These are phyloP conservation scores for Pezicula rhizophila DNA, from an alignment of 2,329 filamentous ascomycete genomes.

Conservation along the genomic window DNA sequence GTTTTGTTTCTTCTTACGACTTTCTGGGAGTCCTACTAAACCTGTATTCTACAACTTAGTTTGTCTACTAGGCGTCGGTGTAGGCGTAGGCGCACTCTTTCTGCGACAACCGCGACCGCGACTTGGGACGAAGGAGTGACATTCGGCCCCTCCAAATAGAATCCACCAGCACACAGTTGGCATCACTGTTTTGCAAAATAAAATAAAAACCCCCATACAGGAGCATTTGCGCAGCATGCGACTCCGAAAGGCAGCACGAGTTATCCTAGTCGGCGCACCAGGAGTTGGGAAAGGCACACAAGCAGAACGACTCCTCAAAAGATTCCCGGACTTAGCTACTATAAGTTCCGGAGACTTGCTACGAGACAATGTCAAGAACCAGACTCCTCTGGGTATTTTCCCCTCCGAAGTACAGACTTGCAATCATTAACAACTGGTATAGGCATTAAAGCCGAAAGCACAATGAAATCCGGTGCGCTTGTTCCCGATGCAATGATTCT, in stretches of 20 bases:
- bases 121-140: neutral
- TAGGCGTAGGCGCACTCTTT: slow-evolving; percentile 10
- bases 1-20: slow-evolving; percentile 13
- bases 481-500: slow-evolving; percentile 90
- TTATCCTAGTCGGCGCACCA: slow-evolving; percentile 94
- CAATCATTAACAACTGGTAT: slow-evolving; percentile 6
- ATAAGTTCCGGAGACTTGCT: slow-evolving; percentile 93
- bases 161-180: too few relatives aligned
- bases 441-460: slow-evolving; percentile 87
- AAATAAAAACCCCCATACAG: slow-evolving; percentile 1
- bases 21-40: slow-evolving; percentile 6
- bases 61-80: slow-evolving; percentile 14
- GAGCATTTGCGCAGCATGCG: slow-evolving; percentile 44
- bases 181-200: neutral
- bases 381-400: slow-evolving; percentile 70
- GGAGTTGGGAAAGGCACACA: slow-evolving; percentile 91
- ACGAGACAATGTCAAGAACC: slow-evolving; percentile 83
- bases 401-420: neutral
- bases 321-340: slow-evolving; percentile 82
- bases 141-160: neutral
- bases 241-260: slow-evolving; percentile 75
- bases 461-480: slow-evolving; percentile 83
- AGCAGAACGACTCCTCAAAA: slow-evolving; percentile 76
- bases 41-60: neutral
- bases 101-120: neutral